A percentile compares a stretch with the other conserved stretches of the same genome.
phyloP scores from a whole-genome alignment of 768 basidiomycete species.

The Leccinum rimulosum region DNA sequence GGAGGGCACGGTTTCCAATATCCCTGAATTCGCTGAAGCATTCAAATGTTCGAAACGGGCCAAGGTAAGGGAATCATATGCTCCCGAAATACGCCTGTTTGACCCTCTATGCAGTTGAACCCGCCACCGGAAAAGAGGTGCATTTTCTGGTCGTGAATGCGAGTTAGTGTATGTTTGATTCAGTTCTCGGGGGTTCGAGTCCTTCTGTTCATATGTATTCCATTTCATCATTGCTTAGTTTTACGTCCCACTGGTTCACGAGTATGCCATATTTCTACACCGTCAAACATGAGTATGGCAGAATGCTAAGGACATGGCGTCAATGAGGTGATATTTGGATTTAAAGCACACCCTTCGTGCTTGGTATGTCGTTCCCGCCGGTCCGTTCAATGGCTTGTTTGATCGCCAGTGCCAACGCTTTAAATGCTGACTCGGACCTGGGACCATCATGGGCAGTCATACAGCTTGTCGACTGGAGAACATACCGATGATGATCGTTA shows the following conservation, averaged over 20 bases:
- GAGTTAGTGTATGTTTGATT: constrained; percentile 3
- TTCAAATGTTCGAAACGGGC: constrained; percentile 78
- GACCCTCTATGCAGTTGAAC: constrained; percentile 53
- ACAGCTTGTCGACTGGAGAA: background rate
- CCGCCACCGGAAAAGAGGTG: constrained; percentile 79
- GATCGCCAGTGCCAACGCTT: constrained; percentile 93
- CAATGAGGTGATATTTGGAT: constrained; percentile 4
- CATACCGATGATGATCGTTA: constrained; percentile 96
- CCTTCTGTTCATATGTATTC: constrained; percentile 18
- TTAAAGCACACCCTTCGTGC: constrained; percentile 91
- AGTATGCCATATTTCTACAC: background rate
- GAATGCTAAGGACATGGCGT: background rate
- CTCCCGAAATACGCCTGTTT: background rate
- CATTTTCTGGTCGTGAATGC: constrained; percentile 65
- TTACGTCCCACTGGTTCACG: background rate
- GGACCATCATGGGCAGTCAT: background rate
- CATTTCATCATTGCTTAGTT: constrained; percentile 6
- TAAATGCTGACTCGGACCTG: constrained; percentile 97
- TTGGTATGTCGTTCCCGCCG: constrained; percentile 87
- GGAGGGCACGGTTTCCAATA: constrained; percentile 83
- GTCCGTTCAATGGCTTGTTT: constrained; percentile 91
- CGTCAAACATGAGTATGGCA: background rate
- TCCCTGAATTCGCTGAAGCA: constrained; percentile 83
- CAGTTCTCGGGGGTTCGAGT: constrained; percentile 1
- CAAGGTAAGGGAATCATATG: constrained; percentile 49